Base-by-base conservation (phyloP, 2,329 filamentous ascomycete species). In the Aspergillus tamarii region DNA sequence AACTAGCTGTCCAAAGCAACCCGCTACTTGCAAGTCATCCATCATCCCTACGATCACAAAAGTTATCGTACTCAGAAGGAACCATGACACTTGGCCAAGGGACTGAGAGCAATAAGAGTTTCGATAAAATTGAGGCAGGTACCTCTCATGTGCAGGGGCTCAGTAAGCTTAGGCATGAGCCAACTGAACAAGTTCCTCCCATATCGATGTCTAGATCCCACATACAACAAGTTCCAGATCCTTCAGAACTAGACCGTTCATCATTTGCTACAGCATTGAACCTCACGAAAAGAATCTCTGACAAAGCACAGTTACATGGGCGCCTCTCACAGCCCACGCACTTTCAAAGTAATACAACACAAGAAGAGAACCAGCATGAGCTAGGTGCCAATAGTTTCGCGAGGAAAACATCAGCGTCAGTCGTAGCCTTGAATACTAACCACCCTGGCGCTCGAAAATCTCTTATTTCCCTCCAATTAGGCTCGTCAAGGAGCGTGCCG, bases 251-350 rank as follows among this genome's bases (percentile, higher is more conserved):
- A 19, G 71, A 76, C 56, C 69, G 67, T 16, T 59, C 65, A 28
- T 63, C 67, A 12, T 74, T 75, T 52, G 66, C 73, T 23, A 69
- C 73, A 45, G 66, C 60, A 46, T 61, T 76, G 12, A 69, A 69
- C 23, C 61, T 68, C 23, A 68, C 66, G n/a, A 64, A 59, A n/a
- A 69, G 70, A 62, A 48, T 9, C 11, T 43, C 30, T 32, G 59
- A 56, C 21, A 46, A 26, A 16, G 36, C 34, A 41, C 41, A 60
- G 14, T 10, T 21, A 41, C 23, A 32, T 26, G 39, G 26, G 12
- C 32, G n/a, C 39, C 46, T n/a, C 58, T 50, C 14, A 34, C 39
- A 26, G 32, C 45, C 19, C 45, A n/a, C 54, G 19, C 45, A 52
- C 48, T 48, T 28, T 12, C 43, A 64, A 23, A 58, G 60, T 19